Conservation (phyloP, 257 asterid species). For the Przewalskia tangutica region DNA sequence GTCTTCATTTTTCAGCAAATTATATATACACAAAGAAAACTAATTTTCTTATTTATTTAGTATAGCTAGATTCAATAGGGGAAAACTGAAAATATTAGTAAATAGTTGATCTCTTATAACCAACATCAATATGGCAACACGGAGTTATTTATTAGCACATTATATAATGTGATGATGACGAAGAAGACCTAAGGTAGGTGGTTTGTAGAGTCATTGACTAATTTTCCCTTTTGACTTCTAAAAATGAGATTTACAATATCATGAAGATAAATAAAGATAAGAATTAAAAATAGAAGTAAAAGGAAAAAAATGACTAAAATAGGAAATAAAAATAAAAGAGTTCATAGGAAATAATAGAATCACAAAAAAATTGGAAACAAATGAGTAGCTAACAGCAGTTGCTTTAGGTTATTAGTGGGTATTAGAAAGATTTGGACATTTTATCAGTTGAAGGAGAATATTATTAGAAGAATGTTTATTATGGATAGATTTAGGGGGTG, state of each 20-base stretch:
- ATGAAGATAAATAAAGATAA: not conserved
- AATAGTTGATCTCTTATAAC: not conserved
- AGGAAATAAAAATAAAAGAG: not conserved
- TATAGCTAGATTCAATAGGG: too few relatives aligned
- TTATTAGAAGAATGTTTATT: too few relatives aligned
- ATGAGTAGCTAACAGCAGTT: not conserved
- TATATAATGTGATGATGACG: not conserved
- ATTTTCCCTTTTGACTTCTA: not conserved
- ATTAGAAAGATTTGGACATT: too few relatives aligned
- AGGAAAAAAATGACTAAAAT: not conserved
- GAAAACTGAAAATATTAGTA: too few relatives aligned
- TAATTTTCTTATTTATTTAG: too few relatives aligned
- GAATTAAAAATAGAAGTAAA: not conserved
- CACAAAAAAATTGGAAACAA: not conserved
- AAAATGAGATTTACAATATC: not conserved
- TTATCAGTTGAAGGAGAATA: too few relatives aligned
- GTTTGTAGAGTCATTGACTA: not conserved
- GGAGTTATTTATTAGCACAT: not conserved
- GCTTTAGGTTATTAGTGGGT: not conserved
- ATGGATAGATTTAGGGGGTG: too few relatives aligned
- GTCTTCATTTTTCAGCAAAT: too few relatives aligned
- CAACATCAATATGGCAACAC: not conserved
- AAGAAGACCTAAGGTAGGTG: not conserved
- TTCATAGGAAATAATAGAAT: not conserved
- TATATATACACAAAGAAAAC: too few relatives aligned